Evolutionary conservation across 495 filamentous ascomycete species (phyloP).

Genomic region (Talaromyces borbonicus): DNA sequence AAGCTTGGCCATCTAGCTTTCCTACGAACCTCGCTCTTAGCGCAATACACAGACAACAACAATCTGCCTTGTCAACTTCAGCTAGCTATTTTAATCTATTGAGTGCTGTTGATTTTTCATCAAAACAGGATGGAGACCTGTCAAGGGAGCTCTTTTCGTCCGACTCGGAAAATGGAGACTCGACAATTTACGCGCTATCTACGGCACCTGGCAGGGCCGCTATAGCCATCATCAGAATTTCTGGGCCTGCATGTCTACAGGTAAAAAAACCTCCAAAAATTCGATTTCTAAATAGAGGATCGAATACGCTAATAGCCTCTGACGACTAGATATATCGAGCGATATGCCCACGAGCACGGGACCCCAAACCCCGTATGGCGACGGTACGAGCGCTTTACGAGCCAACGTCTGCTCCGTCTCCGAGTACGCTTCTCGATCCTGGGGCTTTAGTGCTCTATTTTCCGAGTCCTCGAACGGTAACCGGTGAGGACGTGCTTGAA

Average conservation of each 20-base stretch:
- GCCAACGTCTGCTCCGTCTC: conserved; percentile 35
- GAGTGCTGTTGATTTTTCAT: no score
- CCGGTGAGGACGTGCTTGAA: conserved; percentile 87
- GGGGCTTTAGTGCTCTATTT: conserved; percentile 82
- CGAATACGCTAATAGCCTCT: no score
- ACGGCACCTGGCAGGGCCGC: conserved; percentile 79
- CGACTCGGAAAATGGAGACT: conserved; percentile 17
- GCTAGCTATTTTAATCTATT: no score
- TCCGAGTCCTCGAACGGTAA: conserved; percentile 71
- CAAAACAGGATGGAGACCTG: no score
- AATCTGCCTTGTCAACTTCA: no score
- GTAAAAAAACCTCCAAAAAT: no score
- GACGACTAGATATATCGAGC: conserved; percentile 65
- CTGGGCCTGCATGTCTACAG: conserved; percentile 63
- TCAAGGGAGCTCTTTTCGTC: neutral
- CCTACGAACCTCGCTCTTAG: neutral
- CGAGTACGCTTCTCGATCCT: conserved; percentile 60
- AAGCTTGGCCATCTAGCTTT: neutral
- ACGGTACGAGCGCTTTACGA: conserved; percentile 66
- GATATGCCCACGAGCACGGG: conserved; percentile 56
- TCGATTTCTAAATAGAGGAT: no score
- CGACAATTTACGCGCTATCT: conserved; percentile 87
- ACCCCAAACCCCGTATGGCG: conserved; percentile 67
- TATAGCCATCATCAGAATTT: conserved; percentile 85
- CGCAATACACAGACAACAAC: no score